These are phyloP conservation scores for Pythium biforme DNA, from an alignment of 352 stramenopile species.

Conservation along the genomic window DNA sequence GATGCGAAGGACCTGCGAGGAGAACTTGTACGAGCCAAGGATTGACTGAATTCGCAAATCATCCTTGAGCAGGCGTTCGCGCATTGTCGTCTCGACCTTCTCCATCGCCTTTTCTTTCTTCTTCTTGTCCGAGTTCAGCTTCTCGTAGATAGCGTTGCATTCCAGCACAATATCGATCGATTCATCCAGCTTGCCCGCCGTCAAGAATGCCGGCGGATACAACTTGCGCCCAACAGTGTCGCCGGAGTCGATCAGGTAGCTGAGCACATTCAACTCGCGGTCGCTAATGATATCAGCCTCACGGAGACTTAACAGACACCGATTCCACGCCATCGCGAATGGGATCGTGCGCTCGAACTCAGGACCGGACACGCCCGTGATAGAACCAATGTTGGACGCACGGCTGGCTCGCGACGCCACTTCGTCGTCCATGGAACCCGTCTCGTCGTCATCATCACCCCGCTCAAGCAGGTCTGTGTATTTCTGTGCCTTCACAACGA, in stretches of 20 bases:
- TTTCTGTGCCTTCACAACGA: slow-evolving; percentile 84
- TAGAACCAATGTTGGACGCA: slow-evolving; percentile 60
- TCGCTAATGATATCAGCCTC: slow-evolving; percentile 84
- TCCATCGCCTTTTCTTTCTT: slow-evolving; percentile 87
- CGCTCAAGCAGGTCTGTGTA: slow-evolving; percentile 72
- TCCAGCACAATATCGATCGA: slow-evolving; percentile 85
- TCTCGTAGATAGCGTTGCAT: slow-evolving; percentile 77
- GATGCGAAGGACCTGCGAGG: slow-evolving; percentile 75
- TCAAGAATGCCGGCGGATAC: slow-evolving; percentile 85
- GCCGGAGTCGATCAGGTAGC: slow-evolving; percentile 85
- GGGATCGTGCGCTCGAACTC: slow-evolving; percentile 85
- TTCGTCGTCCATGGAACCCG: slow-evolving; percentile 61
- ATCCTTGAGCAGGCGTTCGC: slow-evolving; percentile 80
- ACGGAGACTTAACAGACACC: slow-evolving; percentile 67
- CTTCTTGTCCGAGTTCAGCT: slow-evolving; percentile 85
- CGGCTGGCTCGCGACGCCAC: slow-evolving; percentile 34
- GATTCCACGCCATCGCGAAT: slow-evolving; percentile 89
- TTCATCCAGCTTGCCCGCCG: slow-evolving; percentile 84
- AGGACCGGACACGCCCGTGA: slow-evolving; percentile 74
- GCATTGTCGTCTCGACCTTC: slow-evolving; percentile 87
- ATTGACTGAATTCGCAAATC: slow-evolving; percentile 81
- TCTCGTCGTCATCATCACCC: slow-evolving; percentile 48
- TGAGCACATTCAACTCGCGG: slow-evolving; percentile 82
- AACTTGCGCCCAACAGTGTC: slow-evolving; percentile 71
- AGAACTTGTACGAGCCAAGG: slow-evolving; percentile 87